Evolutionary conservation across 768 basidiomycete species (phyloP).

Genomic region (Boletus vinaceobasis): DNA sequence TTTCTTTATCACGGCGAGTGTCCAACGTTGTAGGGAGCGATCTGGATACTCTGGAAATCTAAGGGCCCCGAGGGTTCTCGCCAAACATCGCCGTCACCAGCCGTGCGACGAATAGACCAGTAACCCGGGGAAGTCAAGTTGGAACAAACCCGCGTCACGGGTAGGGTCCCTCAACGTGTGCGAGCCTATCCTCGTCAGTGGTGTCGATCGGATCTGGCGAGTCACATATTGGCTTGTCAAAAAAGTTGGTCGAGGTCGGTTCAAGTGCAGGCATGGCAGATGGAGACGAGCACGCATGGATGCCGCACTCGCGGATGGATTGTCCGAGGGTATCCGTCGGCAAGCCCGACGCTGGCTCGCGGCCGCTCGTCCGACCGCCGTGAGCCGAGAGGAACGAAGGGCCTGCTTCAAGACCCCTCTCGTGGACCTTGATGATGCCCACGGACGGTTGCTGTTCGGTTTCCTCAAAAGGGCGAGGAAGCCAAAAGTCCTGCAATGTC

Average conservation of each 20-base stretch:
- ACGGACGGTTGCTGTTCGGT: neutral
- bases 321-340: neutral
- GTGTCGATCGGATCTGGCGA: conserved; percentile 18
- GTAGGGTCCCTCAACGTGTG: neutral
- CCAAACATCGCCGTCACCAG: neutral
- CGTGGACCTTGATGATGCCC: conserved; percentile 9
- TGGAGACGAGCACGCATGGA: neutral
- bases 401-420: conserved; percentile 14
- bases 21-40: neutral
- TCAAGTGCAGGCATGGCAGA: neutral
- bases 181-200: neutral
- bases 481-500: conserved; percentile 10
- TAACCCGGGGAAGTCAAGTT: neutral
- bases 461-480: conserved; percentile 22
- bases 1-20: neutral
- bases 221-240: conserved; percentile 19
- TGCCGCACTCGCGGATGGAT: neutral
- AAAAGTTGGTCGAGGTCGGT: neutral
- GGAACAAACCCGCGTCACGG: neutral
- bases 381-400: conserved; percentile 4
- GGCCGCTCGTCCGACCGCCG: neutral
- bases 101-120: neutral
- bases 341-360: neutral
- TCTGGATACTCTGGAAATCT: neutral
- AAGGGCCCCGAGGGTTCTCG: neutral